These are phyloP conservation scores for Protostelium mycophagum DNA, from an alignment of 78 protist species.

Conservation along the genomic window DNA sequence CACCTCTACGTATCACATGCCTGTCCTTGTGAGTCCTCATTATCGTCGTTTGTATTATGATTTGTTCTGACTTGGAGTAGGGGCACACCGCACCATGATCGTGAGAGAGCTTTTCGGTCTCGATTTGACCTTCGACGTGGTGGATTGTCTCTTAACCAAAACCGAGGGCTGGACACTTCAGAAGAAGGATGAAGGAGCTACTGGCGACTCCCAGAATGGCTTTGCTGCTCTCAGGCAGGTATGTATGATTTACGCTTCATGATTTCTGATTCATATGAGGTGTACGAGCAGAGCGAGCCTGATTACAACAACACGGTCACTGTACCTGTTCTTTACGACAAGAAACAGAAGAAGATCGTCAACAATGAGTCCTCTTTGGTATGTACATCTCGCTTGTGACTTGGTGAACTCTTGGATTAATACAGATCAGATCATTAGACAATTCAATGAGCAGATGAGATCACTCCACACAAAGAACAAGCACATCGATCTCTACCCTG, in stretches of 20 bases:
- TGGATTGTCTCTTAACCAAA: background rate
- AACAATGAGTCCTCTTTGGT: constrained; percentile 77
- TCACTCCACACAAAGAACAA: constrained; percentile 15
- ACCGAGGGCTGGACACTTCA: background rate
- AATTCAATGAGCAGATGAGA: constrained; percentile 47
- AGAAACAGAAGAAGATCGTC: constrained; percentile 59
- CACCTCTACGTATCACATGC: background rate
- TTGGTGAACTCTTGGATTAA: background rate
- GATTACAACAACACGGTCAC: constrained; percentile 46
- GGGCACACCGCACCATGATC: background rate
- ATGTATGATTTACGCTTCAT: constrained; percentile 1
- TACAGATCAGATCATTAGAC: constrained; percentile 54
- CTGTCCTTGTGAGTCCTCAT: background rate
- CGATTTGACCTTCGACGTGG: background rate
- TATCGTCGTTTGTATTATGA: too few species aligned
- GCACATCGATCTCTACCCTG: constrained; percentile 74
- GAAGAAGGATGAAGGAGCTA: background rate
- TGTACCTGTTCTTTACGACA: constrained; percentile 84
- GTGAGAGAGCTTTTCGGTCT: background rate
- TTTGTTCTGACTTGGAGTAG: background rate
- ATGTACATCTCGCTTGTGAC: background rate
- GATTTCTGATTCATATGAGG: constrained; percentile 2
- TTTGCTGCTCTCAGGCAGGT: background rate
- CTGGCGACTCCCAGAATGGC: constrained; percentile 21
- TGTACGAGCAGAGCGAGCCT: constrained; percentile 19